These are phyloP conservation scores for Candida labiduridarum DNA, from an alignment of 1,139 yeast genomes.

Conservation along the genomic window DNA sequence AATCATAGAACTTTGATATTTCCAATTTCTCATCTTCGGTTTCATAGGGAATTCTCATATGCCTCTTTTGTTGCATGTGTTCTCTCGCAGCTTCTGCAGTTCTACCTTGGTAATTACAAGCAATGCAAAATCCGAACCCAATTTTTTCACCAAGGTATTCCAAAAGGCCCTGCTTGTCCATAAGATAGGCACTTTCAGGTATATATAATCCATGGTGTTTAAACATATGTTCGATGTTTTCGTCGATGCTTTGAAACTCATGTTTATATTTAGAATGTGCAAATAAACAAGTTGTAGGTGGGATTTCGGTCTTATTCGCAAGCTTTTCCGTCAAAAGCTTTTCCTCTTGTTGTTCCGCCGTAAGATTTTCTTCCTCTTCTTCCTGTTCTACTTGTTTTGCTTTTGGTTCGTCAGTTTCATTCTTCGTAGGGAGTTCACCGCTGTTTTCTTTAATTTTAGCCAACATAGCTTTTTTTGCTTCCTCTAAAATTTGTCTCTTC, in stretches of 20 bases:
- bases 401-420: slow-evolving; percentile 6
- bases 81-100: slow-evolving; percentile 86
- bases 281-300: slow-evolving; percentile 76
- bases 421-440: slow-evolving; percentile 16
- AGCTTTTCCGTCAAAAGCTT: slow-evolving; percentile 57
- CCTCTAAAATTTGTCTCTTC: slow-evolving; percentile 60
- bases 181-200: slow-evolving; percentile 76
- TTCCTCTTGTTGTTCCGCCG: slow-evolving; percentile 52
- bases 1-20: slow-evolving; percentile 84
- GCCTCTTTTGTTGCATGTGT: slow-evolving; percentile 85
- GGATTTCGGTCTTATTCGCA: slow-evolving; percentile 65
- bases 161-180: slow-evolving; percentile 71
- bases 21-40: slow-evolving; percentile 77
- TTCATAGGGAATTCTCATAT: slow-evolving; percentile 89
- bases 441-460: slow-evolving; percentile 31
- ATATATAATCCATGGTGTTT: slow-evolving; percentile 78
- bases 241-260: slow-evolving; percentile 49
- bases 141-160: slow-evolving; percentile 78
- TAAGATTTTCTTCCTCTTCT: slow-evolving; percentile 7
- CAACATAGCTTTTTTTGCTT: slow-evolving; percentile 60
- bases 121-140: slow-evolving; percentile 83
- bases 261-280: slow-evolving; percentile 56
- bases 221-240: slow-evolving; percentile 76
- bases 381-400: slow-evolving; percentile 21
- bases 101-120: slow-evolving; percentile 83